These are phyloP conservation scores for Hymenoscyphus albidus DNA, from an alignment of 2,329 filamentous ascomycete genomes.

Conservation along the genomic window DNA sequence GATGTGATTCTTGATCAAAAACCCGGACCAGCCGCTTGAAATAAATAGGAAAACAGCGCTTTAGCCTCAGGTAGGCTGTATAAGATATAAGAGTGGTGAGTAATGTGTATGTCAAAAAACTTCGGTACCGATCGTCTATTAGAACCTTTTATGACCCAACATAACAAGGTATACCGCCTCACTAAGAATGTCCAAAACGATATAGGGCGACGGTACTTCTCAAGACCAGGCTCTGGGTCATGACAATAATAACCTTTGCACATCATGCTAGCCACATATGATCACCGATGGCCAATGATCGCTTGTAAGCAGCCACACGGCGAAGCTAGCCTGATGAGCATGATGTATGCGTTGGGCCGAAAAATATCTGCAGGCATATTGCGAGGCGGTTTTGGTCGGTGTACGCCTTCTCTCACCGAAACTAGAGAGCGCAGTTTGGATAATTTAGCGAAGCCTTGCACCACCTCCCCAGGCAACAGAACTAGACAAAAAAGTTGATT, in stretches of 20 bases:
- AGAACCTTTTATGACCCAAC: too few relatives aligned
- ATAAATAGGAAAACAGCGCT: neutral
- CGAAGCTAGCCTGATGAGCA: neutral
- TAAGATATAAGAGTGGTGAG: too few relatives aligned
- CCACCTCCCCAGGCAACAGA: neutral
- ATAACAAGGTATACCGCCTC: too few relatives aligned
- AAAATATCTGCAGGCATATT: neutral
- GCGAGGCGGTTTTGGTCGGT: neutral
- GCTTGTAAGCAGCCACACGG: neutral
- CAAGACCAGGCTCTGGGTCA: neutral
- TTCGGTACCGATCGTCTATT: too few relatives aligned
- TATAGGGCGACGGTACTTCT: neutral
- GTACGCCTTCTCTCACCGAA: neutral
- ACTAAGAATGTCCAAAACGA: neutral
- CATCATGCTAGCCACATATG: neutral
- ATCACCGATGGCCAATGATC: neutral
- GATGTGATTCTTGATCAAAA: neutral
- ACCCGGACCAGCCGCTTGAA: neutral
- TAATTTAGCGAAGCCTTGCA: neutral
- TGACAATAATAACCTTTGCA: neutral
- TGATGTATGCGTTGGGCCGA: neutral
- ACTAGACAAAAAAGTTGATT: neutral
- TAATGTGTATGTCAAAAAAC: too few relatives aligned
- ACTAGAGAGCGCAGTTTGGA: neutral
- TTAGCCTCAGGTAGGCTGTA: too few relatives aligned